These are phyloP conservation scores for Periconia sp. DNA, from an alignment of 2,329 filamentous ascomycete species.

Conservation along the genomic window DNA sequence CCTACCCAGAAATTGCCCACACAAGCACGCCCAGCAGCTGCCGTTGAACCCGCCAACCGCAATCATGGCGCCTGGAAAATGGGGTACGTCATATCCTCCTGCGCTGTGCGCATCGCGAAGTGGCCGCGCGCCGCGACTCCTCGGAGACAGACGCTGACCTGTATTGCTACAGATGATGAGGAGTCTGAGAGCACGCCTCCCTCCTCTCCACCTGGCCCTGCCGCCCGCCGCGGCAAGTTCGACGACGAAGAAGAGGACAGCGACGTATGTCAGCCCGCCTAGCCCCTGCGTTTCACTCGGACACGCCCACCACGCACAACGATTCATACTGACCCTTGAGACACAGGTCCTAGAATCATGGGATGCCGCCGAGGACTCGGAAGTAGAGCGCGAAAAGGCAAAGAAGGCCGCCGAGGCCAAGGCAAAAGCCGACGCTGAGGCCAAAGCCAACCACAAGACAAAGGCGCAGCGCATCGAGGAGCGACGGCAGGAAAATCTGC, in stretches of 20 bases:
- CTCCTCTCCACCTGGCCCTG: conserved; percentile 53
- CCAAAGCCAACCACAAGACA: conserved; percentile 88
- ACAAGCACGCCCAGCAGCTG: conserved; percentile 2
- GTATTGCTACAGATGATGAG: conserved; percentile 52
- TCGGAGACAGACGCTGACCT: conserved; percentile 23
- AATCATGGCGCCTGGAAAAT: conserved; percentile 48
- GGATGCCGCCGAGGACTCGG: conserved; percentile 96
- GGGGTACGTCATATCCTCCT: conserved; percentile 48
- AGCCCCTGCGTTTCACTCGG: no score
- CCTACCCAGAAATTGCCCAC: not conserved
- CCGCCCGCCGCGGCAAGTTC: conserved; percentile 71
- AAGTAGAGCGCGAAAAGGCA: conserved; percentile 93
- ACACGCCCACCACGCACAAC: conserved; percentile 22
- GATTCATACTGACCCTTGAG: conserved; percentile 24
- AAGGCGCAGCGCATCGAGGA: conserved; percentile 87
- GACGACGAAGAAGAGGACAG: conserved; percentile 89
- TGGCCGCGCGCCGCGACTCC: conserved; percentile 7
- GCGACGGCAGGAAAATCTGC: conserved; percentile 66
- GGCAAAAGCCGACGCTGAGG: conserved; percentile 86
- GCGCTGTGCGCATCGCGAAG: conserved; percentile 24
- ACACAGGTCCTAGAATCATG: conserved; percentile 88
- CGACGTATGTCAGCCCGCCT: conserved; percentile 65
- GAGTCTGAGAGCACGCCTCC: conserved; percentile 63
- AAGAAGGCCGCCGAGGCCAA: conserved; percentile 86
- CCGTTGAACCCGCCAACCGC: conserved; percentile 20